Percentiles rank a stretch among this genome's conserved stretches.
These are phyloP conservation scores for Pittosporum tobira DNA, from an alignment of 129 eudicot genomes.

Conservation along the genomic window DNA sequence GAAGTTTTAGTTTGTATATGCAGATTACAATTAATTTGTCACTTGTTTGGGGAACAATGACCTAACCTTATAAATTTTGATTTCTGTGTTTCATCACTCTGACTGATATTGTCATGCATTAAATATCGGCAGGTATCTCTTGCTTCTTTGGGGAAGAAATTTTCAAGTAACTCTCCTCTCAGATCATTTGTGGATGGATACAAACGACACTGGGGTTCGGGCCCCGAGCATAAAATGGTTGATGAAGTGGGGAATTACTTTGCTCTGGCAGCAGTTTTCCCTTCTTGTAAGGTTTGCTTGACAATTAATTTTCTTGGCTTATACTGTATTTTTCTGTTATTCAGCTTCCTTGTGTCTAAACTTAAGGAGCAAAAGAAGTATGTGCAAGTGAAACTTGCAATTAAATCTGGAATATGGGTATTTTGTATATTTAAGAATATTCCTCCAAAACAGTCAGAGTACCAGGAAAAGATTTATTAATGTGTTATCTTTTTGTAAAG, in stretches of 20 bases:
- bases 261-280: conserved; percentile 71
- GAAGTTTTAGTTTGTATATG: too few species aligned
- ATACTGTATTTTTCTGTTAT: neutral
- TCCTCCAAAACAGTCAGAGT: too few species aligned
- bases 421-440: neutral
- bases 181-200: conserved; percentile 52
- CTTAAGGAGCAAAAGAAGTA: neutral
- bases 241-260: conserved; percentile 57
- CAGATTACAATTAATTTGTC: too few species aligned
- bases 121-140: conserved; percentile 61
- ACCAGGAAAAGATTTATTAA: too few species aligned
- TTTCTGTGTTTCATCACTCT: neutral
- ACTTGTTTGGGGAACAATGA: too few species aligned
- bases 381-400: too few species aligned
- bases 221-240: conserved; percentile 20
- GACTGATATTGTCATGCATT: neutral
- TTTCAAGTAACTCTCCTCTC: conserved; percentile 33
- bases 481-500: neutral
- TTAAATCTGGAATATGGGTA: neutral
- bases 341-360: neutral
- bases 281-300: conserved; percentile 68
- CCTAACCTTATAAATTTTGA: too few species aligned
- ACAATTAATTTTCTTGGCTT: conserved; percentile 1
- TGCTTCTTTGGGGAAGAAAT: conserved; percentile 33
- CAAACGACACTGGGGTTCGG: conserved; percentile 37